Conservation (phyloP, 1,284 basidiomycete species). For the Boletus calvinii region DNA sequence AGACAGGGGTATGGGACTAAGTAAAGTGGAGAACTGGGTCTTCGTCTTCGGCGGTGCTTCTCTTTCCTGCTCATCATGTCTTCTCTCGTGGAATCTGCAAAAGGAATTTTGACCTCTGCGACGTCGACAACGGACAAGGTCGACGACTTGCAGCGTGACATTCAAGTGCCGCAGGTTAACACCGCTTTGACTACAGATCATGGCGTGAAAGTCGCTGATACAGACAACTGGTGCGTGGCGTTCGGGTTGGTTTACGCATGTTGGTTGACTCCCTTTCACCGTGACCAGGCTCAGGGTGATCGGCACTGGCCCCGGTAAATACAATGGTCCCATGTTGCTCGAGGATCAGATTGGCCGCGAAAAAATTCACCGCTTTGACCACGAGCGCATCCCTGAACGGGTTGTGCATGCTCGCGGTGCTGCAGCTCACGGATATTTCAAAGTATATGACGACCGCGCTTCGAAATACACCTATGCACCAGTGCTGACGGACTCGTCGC, state of each 20-base stretch:
- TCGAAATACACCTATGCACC: conserved; percentile 64
- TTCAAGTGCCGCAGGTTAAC: conserved; percentile 37
- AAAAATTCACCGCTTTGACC: conserved; percentile 77
- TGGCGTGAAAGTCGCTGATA: conserved; percentile 57
- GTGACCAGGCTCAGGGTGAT: conserved; percentile 51
- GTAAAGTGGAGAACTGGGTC: neutral
- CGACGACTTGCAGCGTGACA: conserved; percentile 46
- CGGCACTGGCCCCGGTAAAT: conserved; percentile 36
- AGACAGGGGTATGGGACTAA: conserved; percentile 13
- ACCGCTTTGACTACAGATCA: conserved; percentile 59
- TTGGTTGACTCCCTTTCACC: conserved; percentile 2
- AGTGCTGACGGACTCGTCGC: conserved; percentile 70
- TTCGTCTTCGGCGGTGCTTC: too few species aligned
- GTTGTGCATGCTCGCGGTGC: conserved; percentile 77
- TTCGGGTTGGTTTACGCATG: conserved; percentile 4
- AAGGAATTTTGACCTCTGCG: conserved; percentile 8
- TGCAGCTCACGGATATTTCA: conserved; percentile 81
- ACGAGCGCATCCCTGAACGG: conserved; percentile 84
- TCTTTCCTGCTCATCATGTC: conserved; percentile 22
- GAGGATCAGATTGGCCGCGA: conserved; percentile 70
- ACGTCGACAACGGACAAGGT: conserved; percentile 22
- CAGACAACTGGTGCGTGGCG: conserved; percentile 59
- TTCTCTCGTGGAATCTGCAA: conserved; percentile 15
- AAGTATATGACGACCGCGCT: conserved; percentile 61
- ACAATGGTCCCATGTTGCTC: conserved; percentile 54